phyloP scores from a whole-genome alignment of 768 basidiomycete genomes.

The Rhizopogon vinicolor region DNA sequence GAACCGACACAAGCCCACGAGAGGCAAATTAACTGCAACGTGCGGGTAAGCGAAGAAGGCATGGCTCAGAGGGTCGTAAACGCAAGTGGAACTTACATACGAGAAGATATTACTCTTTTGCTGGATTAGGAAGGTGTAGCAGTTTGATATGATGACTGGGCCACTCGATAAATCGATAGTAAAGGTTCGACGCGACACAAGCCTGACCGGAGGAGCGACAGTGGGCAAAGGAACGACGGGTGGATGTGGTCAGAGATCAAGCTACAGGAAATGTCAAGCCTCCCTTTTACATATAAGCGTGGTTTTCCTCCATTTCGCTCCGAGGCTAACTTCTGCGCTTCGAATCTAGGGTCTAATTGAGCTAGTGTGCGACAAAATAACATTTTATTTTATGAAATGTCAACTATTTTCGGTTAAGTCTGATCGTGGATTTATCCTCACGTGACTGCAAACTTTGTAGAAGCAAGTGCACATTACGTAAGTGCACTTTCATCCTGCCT shows the following conservation, averaged over 20 bases:
- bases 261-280: background rate
- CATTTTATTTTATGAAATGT: background rate
- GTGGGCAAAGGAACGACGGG: background rate
- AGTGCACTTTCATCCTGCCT: conserved; percentile 27
- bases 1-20: background rate
- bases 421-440: background rate
- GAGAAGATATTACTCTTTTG: background rate
- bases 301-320: conserved; percentile 4
- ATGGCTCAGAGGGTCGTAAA: no score
- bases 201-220: background rate
- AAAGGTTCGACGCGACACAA: background rate
- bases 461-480: background rate
- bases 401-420: background rate
- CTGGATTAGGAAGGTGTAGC: conserved; percentile 10
- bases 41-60: background rate
- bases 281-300: conserved; percentile 5
- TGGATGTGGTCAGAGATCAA: conserved; percentile 9
- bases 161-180: background rate
- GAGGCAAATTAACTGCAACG: background rate
- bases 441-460: background rate
- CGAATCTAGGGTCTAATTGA: conserved; percentile 1
- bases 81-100: background rate
- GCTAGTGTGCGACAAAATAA: conserved; percentile 10
- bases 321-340: conserved; percentile 2
- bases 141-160: background rate